These are phyloP conservation scores for Phytophthora foliorum DNA, from an alignment of 352 stramenopile species.

Conservation along the genomic window DNA sequence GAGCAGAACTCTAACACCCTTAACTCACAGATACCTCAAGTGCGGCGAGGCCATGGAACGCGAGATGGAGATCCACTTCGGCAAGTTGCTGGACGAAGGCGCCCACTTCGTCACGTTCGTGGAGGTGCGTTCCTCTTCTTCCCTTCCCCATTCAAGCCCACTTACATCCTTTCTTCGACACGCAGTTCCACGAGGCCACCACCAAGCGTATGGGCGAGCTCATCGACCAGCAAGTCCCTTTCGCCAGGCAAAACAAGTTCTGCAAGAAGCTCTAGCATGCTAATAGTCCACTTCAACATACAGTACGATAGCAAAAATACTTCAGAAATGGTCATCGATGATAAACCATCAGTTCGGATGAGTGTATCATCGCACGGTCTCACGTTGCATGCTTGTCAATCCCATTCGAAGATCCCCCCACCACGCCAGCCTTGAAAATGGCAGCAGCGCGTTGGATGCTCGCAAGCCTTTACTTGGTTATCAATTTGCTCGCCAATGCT, in stretches of 20 bases:
- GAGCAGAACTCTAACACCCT: not conserved
- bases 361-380: conserved; percentile 10
- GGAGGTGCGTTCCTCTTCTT: conserved; percentile 42
- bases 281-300: conserved; percentile 13
- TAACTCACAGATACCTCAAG: conserved; percentile 64
- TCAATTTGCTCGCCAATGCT: not conserved
- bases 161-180: not conserved
- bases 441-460: conserved; percentile 8
- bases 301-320: conserved; percentile 7
- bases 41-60: conserved; percentile 82
- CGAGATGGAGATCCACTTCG: conserved; percentile 84
- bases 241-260: conserved; percentile 59
- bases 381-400: conserved; percentile 16
- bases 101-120: conserved; percentile 70
- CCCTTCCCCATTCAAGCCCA: not conserved
- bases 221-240: conserved; percentile 66
- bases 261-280: conserved; percentile 51
- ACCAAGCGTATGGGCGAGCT: conserved; percentile 64
- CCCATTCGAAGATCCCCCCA: conserved; percentile 12
- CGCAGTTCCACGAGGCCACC: conserved; percentile 72
- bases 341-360: conserved; percentile 10
- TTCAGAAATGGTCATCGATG: conserved; percentile 13
- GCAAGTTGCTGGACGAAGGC: conserved; percentile 68
- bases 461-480: conserved; percentile 6
- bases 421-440: not conserved